phyloP scores from a whole-genome alignment of 2,329 filamentous ascomycete genomes.

The Aspergillus cejpii region DNA sequence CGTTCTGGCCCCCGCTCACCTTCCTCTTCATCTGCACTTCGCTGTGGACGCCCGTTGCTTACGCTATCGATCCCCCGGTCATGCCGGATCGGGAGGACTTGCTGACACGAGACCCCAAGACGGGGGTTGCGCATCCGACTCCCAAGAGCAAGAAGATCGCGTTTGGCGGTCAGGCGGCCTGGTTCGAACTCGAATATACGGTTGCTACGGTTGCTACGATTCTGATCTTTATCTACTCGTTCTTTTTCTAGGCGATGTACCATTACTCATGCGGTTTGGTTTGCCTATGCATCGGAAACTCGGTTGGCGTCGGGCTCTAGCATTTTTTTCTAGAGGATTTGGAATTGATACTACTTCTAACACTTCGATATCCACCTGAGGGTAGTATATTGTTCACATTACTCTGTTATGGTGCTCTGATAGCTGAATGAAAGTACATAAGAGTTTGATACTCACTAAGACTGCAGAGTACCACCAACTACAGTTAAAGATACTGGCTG shows the following conservation, averaged over 20 bases:
- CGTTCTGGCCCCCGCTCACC: constrained; percentile 56
- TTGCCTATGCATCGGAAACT: too few relatives aligned
- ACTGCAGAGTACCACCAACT: too few relatives aligned
- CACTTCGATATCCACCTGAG: too few relatives aligned
- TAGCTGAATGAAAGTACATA: too few relatives aligned
- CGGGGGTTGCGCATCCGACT: constrained; percentile 44
- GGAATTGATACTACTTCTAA: too few relatives aligned
- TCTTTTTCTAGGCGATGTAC: constrained; percentile 22
- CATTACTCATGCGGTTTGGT: too few relatives aligned
- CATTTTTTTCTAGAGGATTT: too few relatives aligned
- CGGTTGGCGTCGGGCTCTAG: too few relatives aligned
- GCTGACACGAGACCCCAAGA: constrained; percentile 48
- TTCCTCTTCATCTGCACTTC: constrained; percentile 52
- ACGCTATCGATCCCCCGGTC: constrained; percentile 54
- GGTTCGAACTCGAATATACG: constrained; percentile 53
- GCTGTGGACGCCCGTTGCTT: constrained; percentile 54
- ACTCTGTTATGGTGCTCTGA: too few relatives aligned
- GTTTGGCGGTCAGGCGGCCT: constrained; percentile 49
- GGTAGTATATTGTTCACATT: too few relatives aligned
- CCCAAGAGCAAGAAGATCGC: constrained; percentile 49
- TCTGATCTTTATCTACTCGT: constrained; percentile 44
- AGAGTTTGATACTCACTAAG: too few relatives aligned
- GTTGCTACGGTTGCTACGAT: constrained; percentile 47
- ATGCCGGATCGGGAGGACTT: constrained; percentile 55
- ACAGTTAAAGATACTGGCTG: too few relatives aligned